These are phyloP conservation scores for Acer negundo DNA, from an alignment of 345 rosid species.

Conservation along the genomic window DNA sequence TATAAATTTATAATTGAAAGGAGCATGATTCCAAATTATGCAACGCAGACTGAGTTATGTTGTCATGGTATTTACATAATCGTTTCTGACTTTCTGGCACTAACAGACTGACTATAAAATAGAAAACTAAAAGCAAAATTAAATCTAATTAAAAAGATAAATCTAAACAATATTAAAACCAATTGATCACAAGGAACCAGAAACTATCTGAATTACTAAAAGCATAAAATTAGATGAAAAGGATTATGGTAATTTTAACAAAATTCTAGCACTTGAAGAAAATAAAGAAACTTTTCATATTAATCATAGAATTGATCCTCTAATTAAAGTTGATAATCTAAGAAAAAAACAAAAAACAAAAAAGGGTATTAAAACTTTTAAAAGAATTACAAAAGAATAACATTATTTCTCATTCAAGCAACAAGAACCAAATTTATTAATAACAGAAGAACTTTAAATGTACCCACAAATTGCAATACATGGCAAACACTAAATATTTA, in stretches of 20 bases:
- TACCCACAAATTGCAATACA: neutral
- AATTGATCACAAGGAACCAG: neutral
- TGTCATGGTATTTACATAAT: neutral
- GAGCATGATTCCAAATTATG: neutral
- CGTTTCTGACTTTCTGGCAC: neutral
- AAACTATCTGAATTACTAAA: neutral
- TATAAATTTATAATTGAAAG: neutral
- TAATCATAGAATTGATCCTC: neutral
- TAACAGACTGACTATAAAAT: neutral
- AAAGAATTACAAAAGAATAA: neutral
- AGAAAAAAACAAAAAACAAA: too few species aligned
- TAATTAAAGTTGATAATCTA: neutral
- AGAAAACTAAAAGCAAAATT: neutral
- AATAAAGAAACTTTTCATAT: neutral
- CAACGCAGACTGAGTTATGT: neutral
- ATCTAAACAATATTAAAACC: neutral
- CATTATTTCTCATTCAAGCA: neutral
- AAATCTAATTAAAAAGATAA: neutral
- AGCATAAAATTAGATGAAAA: neutral
- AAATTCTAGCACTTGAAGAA: neutral
- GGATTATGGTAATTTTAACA: neutral
- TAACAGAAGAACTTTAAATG: neutral
- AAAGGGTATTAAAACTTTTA: neutral
- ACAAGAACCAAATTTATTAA: neutral
- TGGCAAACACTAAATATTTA: neutral